Evolutionary conservation across 139 green algal species (phyloP).

Genomic region (Chlorella sorokiniana): DNA sequence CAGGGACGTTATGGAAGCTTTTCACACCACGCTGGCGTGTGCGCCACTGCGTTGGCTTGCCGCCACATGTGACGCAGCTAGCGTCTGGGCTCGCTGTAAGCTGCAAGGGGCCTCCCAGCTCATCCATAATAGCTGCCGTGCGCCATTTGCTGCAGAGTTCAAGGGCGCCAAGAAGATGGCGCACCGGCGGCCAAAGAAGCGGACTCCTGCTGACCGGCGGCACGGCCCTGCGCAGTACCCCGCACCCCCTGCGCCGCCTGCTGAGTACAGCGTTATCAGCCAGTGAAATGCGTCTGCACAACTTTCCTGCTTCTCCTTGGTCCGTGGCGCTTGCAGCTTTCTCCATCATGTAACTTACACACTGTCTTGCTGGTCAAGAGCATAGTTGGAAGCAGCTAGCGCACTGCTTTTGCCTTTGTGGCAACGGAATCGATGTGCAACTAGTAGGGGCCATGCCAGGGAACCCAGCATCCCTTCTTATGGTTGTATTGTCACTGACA

Average conservation of each 20-base stretch:
- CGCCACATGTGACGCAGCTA: no score
- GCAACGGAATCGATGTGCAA: no score
- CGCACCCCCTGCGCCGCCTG: not conserved
- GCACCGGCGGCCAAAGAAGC: constrained; percentile 35
- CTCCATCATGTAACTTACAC: not conserved
- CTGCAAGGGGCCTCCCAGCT: no score
- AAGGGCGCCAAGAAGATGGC: constrained; percentile 36
- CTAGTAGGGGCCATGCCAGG: no score
- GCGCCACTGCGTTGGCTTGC: not conserved
- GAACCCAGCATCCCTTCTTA: no score
- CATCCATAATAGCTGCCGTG: not conserved
- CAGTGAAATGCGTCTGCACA: not conserved
- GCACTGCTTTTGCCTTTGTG: no score
- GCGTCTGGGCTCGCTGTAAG: no score
- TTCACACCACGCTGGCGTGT: no score
- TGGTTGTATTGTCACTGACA: no score
- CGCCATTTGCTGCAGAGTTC: constrained; percentile 1
- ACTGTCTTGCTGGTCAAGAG: no score
- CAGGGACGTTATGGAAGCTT: not conserved
- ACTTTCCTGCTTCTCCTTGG: not conserved
- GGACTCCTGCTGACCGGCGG: constrained; percentile 17
- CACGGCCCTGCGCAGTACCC: constrained; percentile 33
- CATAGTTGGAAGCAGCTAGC: no score
- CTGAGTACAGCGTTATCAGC: constrained; percentile 23
- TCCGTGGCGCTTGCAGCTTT: not conserved